phyloP scores from a whole-genome alignment of 768 basidiomycete genomes.

The Pholiota conissans region DNA sequence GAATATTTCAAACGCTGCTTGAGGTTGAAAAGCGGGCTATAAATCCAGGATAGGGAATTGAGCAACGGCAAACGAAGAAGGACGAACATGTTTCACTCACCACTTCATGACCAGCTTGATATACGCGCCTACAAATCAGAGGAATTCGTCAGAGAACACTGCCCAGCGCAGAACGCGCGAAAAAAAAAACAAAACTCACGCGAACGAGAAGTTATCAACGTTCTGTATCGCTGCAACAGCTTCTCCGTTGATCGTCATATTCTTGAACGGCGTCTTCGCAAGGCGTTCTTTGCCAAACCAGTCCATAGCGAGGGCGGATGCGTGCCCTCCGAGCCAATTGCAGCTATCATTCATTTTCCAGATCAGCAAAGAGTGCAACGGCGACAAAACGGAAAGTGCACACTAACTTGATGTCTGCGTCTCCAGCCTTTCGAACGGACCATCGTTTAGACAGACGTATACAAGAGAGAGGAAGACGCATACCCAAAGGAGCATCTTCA shows the following conservation, averaged over 20 bases:
- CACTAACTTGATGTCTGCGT: slow-evolving; percentile 50
- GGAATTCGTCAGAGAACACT: neutral
- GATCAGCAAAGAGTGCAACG: neutral
- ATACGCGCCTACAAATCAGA: slow-evolving; percentile 59
- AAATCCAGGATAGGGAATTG: neutral
- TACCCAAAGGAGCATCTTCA: slow-evolving; percentile 51
- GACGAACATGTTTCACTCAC: slow-evolving; percentile 34
- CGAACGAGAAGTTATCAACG: slow-evolving; percentile 67
- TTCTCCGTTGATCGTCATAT: slow-evolving; percentile 56
- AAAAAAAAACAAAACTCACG: slow-evolving; percentile 40
- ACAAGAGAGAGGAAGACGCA: neutral
- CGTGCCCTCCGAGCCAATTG: slow-evolving; percentile 49
- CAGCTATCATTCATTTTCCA: slow-evolving; percentile 34
- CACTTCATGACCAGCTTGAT: slow-evolving; percentile 60
- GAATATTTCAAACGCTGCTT: slow-evolving; percentile 58
- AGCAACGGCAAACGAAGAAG: neutral
- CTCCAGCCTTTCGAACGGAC: slow-evolving; percentile 35
- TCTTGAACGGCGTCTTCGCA: slow-evolving; percentile 39
- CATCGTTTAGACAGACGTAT: slow-evolving; percentile 15
- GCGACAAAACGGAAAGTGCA: neutral
- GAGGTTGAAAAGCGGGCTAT: slow-evolving; percentile 64
- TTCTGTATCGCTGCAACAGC: slow-evolving; percentile 62
- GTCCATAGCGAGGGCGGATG: slow-evolving; percentile 41
- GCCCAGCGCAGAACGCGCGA: neutral
- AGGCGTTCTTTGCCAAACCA: slow-evolving; percentile 44